Evolutionary conservation across 106 monocot species (phyloP).

Genomic region (Phalaenopsis aphrodite): DNA sequence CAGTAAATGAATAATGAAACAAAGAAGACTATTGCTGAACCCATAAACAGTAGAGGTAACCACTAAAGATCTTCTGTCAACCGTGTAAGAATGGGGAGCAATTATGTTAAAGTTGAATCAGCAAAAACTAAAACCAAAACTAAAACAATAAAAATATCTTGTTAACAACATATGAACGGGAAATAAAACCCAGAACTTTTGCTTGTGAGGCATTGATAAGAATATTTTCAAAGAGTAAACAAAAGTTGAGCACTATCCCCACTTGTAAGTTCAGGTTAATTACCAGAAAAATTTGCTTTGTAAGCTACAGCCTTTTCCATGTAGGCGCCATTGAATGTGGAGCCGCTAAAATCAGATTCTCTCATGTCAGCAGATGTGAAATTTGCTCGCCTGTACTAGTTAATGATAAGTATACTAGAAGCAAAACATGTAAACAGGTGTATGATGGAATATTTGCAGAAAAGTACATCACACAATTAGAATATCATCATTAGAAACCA

Average conservation of each 20-base stretch:
- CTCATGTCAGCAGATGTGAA: constrained; percentile 97
- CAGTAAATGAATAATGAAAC: background rate
- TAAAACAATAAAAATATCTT: background rate
- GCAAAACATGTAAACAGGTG: background rate
- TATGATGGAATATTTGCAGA: background rate
- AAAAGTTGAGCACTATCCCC: background rate
- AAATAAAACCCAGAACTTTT: background rate
- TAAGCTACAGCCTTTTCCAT: constrained; percentile 96
- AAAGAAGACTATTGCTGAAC: background rate
- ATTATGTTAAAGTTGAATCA: background rate
- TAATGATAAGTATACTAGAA: background rate
- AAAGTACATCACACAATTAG: background rate
- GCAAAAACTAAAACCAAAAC: background rate
- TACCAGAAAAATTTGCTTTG: constrained; percentile 89
- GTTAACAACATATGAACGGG: background rate
- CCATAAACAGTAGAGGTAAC: background rate
- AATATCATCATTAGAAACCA: background rate
- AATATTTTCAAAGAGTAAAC: background rate
- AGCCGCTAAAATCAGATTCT: constrained; percentile 87
- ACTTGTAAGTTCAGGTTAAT: background rate
- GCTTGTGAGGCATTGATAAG: background rate
- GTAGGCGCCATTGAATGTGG: constrained; percentile 97
- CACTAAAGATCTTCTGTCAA: background rate
- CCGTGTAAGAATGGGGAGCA: background rate
- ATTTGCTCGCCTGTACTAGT: constrained; percentile 68